Evolutionary conservation across 2,329 filamentous ascomycete genomes (phyloP), one percentile per base, ranked within the genome.

Genomic region (Cyphellophora attinorum): DNA sequence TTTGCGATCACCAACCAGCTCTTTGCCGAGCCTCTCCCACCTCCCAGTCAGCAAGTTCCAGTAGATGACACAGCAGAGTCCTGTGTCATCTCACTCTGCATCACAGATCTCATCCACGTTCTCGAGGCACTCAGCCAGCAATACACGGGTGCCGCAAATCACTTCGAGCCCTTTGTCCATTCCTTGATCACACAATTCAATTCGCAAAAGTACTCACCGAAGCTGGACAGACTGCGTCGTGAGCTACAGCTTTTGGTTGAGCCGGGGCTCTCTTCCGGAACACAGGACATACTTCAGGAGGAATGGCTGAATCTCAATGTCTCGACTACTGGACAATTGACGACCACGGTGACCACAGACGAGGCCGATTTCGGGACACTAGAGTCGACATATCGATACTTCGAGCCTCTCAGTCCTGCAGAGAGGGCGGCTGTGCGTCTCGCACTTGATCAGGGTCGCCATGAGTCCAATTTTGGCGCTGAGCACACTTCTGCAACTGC

Each of bases 111-210:
- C 6, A 36, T 39, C 8, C 45, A 49, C 18, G 34, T 45, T 8
- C 38, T 49, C 12, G 46, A 49, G 27, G 40, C 37, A 4, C 64
- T 93, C 83, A 31, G 77, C 79, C 46, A 85, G 73, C 52, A 98
- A 65, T 4, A 83, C 82, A 25, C 85, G 79, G 44, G 94, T 57
- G 25, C 88, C 85, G 40, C 85, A 19, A 37, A 34, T 19, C 35
- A 37, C 6, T 45, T 36, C 29, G 40, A 45, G 6, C 34, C 40
- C 2, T 43, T 47, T 29, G 16, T 47, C 14, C 44, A 39, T 23
- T 39, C 37, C 8, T 45, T 42, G 2, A 37, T 41, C 28, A 37
- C 38, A 6, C 36, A 38, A 5, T 47, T 47, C 35, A 40, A 37
- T 15, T 36, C 33, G 29, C 42, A 47, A 30, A 30, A 40, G 14